A percentile compares a stretch with the other conserved stretches of the same genome.
phyloP scores from a whole-genome alignment of 768 basidiomycete genomes.

The Rhizopogon rudus region DNA sequence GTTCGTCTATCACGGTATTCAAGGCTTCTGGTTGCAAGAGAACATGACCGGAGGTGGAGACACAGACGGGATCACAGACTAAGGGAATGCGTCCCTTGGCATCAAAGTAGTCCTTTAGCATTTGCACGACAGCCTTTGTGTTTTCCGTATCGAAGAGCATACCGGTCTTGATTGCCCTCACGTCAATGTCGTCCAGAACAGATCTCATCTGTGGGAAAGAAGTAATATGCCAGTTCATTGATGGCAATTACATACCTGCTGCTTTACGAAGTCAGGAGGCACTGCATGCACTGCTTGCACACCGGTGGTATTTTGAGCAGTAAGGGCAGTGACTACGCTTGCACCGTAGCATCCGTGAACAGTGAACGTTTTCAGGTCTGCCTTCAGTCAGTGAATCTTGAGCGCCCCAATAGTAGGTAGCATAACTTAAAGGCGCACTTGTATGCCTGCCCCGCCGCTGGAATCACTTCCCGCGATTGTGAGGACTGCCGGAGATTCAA shows the following conservation, averaged over 20 bases:
- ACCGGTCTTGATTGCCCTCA: slow-evolving; percentile 80
- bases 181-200: slow-evolving; percentile 66
- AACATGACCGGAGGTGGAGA: slow-evolving; percentile 84
- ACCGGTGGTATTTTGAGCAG: slow-evolving; percentile 85
- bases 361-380: slow-evolving; percentile 62
- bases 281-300: slow-evolving; percentile 70
- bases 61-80: slow-evolving; percentile 87
- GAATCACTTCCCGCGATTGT: slow-evolving; percentile 82
- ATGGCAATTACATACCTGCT: slow-evolving; percentile 51
- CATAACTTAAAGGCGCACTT: slow-evolving; percentile 38
- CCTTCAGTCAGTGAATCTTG: slow-evolving; percentile 36
- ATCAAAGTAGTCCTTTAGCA: slow-evolving; percentile 41
- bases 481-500: slow-evolving; percentile 36
- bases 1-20: slow-evolving; percentile 46
- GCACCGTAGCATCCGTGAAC: slow-evolving; percentile 20
- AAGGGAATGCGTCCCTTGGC: slow-evolving; percentile 40
- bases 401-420: neutral
- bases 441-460: slow-evolving; percentile 86
- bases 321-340: slow-evolving; percentile 79
- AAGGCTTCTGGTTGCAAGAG: slow-evolving; percentile 69
- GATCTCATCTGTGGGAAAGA: slow-evolving; percentile 49
- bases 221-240: neutral
- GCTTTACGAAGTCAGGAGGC: slow-evolving; percentile 63
- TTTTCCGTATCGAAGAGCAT: slow-evolving; percentile 72
- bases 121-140: slow-evolving; percentile 44